Evolutionary conservation across 1,284 basidiomycete genomes (phyloP).

Genomic region (Psilocybe mexicana): DNA sequence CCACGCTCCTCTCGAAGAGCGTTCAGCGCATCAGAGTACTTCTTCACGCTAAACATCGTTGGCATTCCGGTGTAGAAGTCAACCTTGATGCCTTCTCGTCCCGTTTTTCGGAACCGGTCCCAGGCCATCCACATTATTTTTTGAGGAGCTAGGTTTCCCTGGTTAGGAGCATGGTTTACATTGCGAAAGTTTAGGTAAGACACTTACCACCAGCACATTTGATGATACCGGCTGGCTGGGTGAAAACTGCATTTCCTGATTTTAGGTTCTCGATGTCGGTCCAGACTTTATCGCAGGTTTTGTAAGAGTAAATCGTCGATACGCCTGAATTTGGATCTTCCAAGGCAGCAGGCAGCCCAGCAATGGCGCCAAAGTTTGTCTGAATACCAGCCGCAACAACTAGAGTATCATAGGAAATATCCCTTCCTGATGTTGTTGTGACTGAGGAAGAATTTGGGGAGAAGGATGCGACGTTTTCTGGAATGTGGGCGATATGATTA

Average conservation of each 20-base stretch:
- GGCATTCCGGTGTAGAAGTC: constrained; percentile 94
- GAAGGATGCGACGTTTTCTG: constrained; percentile 77
- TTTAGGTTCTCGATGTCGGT: constrained; percentile 75
- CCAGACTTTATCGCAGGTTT: constrained; percentile 89
- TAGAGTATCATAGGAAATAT: constrained; percentile 83
- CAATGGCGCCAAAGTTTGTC: constrained; percentile 80
- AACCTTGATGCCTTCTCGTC: constrained; percentile 62
- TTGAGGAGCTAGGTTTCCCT: constrained; percentile 67
- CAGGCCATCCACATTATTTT: constrained; percentile 97
- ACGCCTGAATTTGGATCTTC: constrained; percentile 80
- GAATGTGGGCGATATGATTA: constrained; percentile 71
- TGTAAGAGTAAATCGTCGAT: constrained; percentile 90
- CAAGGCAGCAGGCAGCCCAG: constrained; percentile 80
- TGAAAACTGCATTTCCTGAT: constrained; percentile 88
- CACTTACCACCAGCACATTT: constrained; percentile 89
- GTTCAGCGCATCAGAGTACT: constrained; percentile 89
- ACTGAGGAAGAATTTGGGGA: constrained; percentile 77
- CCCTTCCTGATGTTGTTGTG: constrained; percentile 68
- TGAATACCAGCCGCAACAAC: constrained; percentile 90
- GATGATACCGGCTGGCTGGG: constrained; percentile 92
- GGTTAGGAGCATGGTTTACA: neutral
- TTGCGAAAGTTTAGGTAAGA: neutral
- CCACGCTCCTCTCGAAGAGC: constrained; percentile 78
- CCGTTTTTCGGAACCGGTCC: constrained; percentile 68
- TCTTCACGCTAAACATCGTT: constrained; percentile 90